These are phyloP conservation scores for Sporobolomyces phaffii DNA, from an alignment of 768 basidiomycete species.

Conservation along the genomic window DNA sequence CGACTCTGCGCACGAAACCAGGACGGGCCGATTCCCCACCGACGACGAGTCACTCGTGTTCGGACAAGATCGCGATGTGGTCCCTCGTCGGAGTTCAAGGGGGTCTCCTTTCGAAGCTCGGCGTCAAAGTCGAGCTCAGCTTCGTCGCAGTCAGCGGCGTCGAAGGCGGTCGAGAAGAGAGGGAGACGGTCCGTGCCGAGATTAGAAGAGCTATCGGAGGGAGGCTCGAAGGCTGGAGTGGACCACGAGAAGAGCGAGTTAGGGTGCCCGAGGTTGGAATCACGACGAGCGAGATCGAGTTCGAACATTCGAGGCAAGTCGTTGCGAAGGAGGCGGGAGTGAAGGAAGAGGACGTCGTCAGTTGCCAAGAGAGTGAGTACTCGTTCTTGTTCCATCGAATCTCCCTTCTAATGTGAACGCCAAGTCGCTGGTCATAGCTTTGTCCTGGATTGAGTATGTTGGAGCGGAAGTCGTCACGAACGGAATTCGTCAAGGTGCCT, in stretches of 20 bases:
- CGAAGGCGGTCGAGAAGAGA: constrained; percentile 46
- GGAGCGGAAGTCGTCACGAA: constrained; percentile 64
- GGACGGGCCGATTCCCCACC: constrained; percentile 78
- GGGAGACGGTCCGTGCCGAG: constrained; percentile 45
- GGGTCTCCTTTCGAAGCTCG: constrained; percentile 57
- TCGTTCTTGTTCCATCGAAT: background rate
- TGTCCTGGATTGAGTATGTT: constrained; percentile 64
- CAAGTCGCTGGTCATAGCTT: too few relatives aligned
- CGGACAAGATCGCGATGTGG: constrained; percentile 90
- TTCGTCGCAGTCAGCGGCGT: constrained; percentile 70
- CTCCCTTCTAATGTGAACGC: too few relatives aligned
- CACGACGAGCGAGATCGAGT: background rate
- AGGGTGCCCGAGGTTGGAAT: background rate
- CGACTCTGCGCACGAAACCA: constrained; percentile 84
- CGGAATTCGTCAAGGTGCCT: constrained; percentile 69
- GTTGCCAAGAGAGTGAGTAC: constrained; percentile 21
- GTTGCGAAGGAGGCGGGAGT: background rate
- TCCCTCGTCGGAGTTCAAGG: constrained; percentile 78
- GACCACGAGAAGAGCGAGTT: constrained; percentile 31
- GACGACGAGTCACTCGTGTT: constrained; percentile 82
- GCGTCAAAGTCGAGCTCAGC: constrained; percentile 54
- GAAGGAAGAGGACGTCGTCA: background rate
- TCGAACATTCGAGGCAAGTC: constrained; percentile 1
- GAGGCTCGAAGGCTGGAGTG: constrained; percentile 52
- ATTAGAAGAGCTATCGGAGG: constrained; percentile 61